Percentiles rank a stretch among this genome's conserved stretches.
phyloP scores from a whole-genome alignment of 2,329 filamentous ascomycete species.

The Fusarium tanahbumbuense region DNA sequence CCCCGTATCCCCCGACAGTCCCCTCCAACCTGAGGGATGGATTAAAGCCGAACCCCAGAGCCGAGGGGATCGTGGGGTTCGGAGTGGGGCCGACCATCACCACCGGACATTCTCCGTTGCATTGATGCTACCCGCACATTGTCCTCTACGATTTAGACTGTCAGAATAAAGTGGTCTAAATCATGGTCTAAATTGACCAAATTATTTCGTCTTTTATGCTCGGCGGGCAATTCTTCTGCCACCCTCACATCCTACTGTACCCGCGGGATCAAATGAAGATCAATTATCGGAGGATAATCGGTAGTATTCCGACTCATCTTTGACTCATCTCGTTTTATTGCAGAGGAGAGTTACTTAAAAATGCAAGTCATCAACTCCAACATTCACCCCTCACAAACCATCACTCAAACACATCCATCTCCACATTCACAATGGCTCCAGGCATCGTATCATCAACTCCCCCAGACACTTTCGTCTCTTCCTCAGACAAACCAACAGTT shows the following conservation, averaged over 20 bases:
- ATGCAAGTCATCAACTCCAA: conserved; percentile 2
- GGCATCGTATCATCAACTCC: conserved; percentile 6
- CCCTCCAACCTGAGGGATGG: background rate
- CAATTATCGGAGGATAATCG: background rate
- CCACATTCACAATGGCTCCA: conserved; percentile 11
- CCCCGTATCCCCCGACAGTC: background rate
- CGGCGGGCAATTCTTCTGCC: background rate
- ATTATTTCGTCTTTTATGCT: background rate
- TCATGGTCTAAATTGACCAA: accelerated
- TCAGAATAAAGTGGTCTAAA: background rate
- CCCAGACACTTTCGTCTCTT: background rate
- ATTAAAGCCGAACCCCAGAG: background rate
- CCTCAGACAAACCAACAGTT: conserved; percentile 50
- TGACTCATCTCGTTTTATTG: background rate
- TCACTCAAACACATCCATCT: background rate
- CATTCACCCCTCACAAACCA: background rate
- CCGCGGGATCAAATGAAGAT: background rate
- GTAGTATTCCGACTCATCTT: background rate
- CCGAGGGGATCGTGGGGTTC: conserved; percentile 15
- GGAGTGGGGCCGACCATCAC: conserved; percentile 12
- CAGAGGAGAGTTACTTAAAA: conserved; percentile 1
- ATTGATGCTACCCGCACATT: accelerated
- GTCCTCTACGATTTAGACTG: background rate
- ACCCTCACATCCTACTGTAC: background rate
- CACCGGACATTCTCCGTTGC: conserved; percentile 5